Base-by-base conservation (phyloP, 2,329 filamentous ascomycete species). In the Diaporthe helianthi region DNA sequence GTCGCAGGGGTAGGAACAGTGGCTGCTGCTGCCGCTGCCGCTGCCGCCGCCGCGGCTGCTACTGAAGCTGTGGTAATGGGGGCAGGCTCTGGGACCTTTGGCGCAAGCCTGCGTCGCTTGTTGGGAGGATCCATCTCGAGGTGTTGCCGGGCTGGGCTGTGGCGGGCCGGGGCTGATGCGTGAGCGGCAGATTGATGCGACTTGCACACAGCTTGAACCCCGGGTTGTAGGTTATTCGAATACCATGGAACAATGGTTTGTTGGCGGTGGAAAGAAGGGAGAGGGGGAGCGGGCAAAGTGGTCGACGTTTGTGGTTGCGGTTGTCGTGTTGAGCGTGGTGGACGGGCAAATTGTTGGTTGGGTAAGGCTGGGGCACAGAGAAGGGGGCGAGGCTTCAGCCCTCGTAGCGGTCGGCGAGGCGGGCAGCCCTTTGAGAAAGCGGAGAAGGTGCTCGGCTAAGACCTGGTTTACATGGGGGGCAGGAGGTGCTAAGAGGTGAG, bases 41-140 rank as follows among this genome's bases (percentile, higher is more conserved):
- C n/a, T n/a, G 44, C 49, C 12, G 67, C 38, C 22, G 60, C 49
- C 7, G 67, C 38, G 6, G 67, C 38, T 17, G 58, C 38, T 46
- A 63, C n/a, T 15, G 44, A 15, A 38, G 53, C 47, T 24, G 61
- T 61, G 36, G 49, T 58, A 31, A 58, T 58, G 24, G 63, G 70
- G 26, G 52, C 64, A 61, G 65, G 68, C 22, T 76, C 75, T 22
- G 74, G 73, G 33, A 76, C 70, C 58, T 76, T 76, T 26, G 75
- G 75, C 67, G 75, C 75, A 66, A 76, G 73, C 44, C 74, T 71
- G 51, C 75, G 75, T 47, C 74, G 73, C 72, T 76, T 76, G 72
- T 70, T 76, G 1, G 75, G 75, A 38, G 74, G 75, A 64, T 76
- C 75, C 75, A 76, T 71, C 73, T 65, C 31, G 69, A 33, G 58